phyloP scores from a whole-genome alignment of 1,139 yeast genomes.

The Nadsonia starkeyi-henricii region DNA sequence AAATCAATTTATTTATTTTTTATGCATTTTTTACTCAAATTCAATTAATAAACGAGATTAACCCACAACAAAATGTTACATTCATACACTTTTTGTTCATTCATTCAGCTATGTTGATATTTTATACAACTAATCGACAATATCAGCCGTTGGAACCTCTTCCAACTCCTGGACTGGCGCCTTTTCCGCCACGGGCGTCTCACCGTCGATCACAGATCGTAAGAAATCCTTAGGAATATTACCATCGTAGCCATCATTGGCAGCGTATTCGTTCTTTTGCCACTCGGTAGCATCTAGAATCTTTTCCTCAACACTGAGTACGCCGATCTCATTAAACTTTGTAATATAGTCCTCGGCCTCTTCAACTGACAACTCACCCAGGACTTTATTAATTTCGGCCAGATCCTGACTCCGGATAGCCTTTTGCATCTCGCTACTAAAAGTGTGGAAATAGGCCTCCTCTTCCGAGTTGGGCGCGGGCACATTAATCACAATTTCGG shows the following conservation, averaged over 20 bases:
- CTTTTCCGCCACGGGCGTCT: neutral
- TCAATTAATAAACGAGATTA: too few relatives aligned
- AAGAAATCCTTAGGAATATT: neutral
- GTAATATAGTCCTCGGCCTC: slow-evolving; percentile 74
- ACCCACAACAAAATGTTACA: too few relatives aligned
- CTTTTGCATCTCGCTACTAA: slow-evolving; percentile 51
- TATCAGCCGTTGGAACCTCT: too few relatives aligned
- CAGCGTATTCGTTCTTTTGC: slow-evolving; percentile 22
- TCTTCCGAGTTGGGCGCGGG: slow-evolving; percentile 41
- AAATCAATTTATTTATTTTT: too few relatives aligned
- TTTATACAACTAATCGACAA: too few relatives aligned
- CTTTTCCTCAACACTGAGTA: slow-evolving; percentile 65
- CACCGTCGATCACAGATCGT: neutral
- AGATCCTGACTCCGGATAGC: slow-evolving; percentile 64
- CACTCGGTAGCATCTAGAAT: slow-evolving; percentile 63
- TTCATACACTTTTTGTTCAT: too few relatives aligned
- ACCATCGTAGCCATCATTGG: neutral
- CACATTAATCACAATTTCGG: slow-evolving; percentile 57
- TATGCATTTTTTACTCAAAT: too few relatives aligned
- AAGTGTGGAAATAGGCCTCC: slow-evolving; percentile 29
- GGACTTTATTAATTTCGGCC: slow-evolving; percentile 72
- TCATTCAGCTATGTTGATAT: too few relatives aligned
- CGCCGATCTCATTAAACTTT: slow-evolving; percentile 65
- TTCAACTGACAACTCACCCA: slow-evolving; percentile 58
- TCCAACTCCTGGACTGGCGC: neutral